Evolutionary conservation across 805 yeast species (phyloP), one percentile per base, ranked within the genome.

Genomic region (Cyberlindnera saturnus): DNA sequence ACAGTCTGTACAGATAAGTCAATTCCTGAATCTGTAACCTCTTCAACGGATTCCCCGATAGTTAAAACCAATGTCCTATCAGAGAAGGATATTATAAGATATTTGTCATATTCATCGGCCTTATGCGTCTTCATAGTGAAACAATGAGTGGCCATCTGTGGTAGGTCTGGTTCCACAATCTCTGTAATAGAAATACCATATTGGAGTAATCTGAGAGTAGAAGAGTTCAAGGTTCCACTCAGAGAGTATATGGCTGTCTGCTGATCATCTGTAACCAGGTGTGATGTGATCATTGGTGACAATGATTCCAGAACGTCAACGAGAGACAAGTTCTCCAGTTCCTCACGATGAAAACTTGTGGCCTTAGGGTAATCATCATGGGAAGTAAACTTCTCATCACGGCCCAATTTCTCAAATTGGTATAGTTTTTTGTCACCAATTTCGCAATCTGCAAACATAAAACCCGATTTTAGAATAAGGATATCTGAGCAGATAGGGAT

Each of bases 31-130:
- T 80, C 82, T 1, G 75, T 70, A 8, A 82, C 83, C 53, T 86
- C 89, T 45, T 83, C 89, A 3, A 86, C 86, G 0, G 77, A 79
- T 50, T 86, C 96, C 7, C 93, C 95, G 39, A 87, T 79, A 3
- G 84, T 73, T 15, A 93, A 62, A 0, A 88, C 84, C 44, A 85
- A 67, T 0, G 96, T 87, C 3, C 81, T 74, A 38, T 79, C 81
- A 18, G 74, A 61, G 51, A 81, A 75, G 1, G 91, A 71, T 4
- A 88, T 65, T 3, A 87, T 77, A 46, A 88, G 71, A 50, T 77
- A 83, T 41, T 75, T 74, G 54, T 86, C 90, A 53, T 59, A 71
- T 6, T 53, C 56, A 36, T 82, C 81, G 6, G 60, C 59, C 2
- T 61, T 49, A 3, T 62, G 54, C 5, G 74, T 54, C 50, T 74